Evolutionary conservation across 1,284 basidiomycete species (phyloP).

Genomic region (Pseudozyma sp.): DNA sequence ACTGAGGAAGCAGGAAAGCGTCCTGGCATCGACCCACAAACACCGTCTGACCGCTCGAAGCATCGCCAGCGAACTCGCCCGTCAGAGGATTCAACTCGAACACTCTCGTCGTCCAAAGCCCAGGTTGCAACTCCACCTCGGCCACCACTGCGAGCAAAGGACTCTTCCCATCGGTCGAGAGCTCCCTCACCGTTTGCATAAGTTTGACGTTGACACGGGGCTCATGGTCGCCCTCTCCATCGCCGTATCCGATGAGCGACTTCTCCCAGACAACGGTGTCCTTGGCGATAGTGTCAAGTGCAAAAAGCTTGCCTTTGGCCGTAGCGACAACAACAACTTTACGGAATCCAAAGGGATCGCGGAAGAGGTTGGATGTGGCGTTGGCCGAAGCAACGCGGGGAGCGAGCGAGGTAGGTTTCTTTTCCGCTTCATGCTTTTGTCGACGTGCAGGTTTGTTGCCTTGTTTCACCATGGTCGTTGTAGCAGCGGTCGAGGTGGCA

Average conservation of each 20-base stretch:
- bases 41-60: conserved; percentile 42
- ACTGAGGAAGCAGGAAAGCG: conserved; percentile 50
- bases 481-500: conserved; percentile 7
- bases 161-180: conserved; percentile 52
- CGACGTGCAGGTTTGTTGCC: conserved; percentile 31
- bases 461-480: conserved; percentile 49
- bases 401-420: conserved; percentile 48
- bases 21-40: conserved; percentile 53
- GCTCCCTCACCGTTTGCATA: conserved; percentile 55
- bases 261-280: conserved; percentile 63
- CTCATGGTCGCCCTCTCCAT: conserved; percentile 57
- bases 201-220: conserved; percentile 57
- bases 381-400: conserved; percentile 50
- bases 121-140: conserved; percentile 48
- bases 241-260: conserved; percentile 63
- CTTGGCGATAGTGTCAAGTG: conserved; percentile 80
- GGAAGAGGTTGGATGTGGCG: conserved; percentile 46
- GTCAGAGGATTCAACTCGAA: conserved; percentile 66
- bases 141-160: conserved; percentile 62
- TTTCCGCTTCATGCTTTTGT: conserved; percentile 24
- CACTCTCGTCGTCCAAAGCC: conserved; percentile 53
- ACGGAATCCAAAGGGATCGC: conserved; percentile 86
- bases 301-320: conserved; percentile 81
- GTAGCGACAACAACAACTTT: conserved; percentile 84
- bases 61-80: conserved; percentile 53